Evolutionary conservation across 75 land plant species (phyloP).

Genomic region (Adiantum capillusveneris): DNA sequence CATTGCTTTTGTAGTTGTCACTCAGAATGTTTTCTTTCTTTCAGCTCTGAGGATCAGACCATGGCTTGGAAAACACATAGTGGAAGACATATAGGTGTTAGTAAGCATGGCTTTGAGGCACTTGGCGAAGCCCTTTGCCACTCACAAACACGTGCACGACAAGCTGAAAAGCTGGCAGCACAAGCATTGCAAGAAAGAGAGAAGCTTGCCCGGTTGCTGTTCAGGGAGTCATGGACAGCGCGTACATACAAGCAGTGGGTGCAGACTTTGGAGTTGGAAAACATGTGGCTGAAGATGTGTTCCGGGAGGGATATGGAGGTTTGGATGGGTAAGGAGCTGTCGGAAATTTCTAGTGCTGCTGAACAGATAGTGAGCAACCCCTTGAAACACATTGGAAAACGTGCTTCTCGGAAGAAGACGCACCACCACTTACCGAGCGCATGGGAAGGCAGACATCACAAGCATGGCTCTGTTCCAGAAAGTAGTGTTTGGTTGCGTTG

Average conservation of each 20-base stretch:
- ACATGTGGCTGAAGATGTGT: slow-evolving; percentile 24
- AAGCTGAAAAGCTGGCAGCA: slow-evolving; percentile 57
- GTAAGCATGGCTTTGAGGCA: slow-evolving; percentile 18
- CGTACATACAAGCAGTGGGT: slow-evolving; percentile 58
- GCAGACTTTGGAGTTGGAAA: slow-evolving; percentile 49
- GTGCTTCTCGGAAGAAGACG: not conserved
- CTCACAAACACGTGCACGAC: slow-evolving; percentile 82
- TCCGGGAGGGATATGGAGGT: slow-evolving; percentile 1
- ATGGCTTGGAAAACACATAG: slow-evolving; percentile 13
- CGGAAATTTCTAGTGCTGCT: not conserved
- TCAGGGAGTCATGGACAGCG: slow-evolving; percentile 39
- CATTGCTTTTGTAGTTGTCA: too few relatives aligned
- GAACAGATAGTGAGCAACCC: not conserved
- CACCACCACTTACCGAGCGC: not conserved
- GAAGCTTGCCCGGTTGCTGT: slow-evolving; percentile 21
- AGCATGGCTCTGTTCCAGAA: not conserved
- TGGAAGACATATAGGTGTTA: slow-evolving; percentile 10
- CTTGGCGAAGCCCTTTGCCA: slow-evolving; percentile 60
- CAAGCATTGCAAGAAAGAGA: slow-evolving; percentile 31
- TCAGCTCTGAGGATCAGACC: slow-evolving; percentile 11
- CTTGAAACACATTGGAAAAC: not conserved
- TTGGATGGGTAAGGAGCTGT: slow-evolving; percentile 9
- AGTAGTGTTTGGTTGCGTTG: not conserved
- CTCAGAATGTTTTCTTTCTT: not conserved
- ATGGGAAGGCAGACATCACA: not conserved